These are phyloP conservation scores for Boletus semigastroideus DNA, from an alignment of 1,284 basidiomycete genomes.

Conservation along the genomic window DNA sequence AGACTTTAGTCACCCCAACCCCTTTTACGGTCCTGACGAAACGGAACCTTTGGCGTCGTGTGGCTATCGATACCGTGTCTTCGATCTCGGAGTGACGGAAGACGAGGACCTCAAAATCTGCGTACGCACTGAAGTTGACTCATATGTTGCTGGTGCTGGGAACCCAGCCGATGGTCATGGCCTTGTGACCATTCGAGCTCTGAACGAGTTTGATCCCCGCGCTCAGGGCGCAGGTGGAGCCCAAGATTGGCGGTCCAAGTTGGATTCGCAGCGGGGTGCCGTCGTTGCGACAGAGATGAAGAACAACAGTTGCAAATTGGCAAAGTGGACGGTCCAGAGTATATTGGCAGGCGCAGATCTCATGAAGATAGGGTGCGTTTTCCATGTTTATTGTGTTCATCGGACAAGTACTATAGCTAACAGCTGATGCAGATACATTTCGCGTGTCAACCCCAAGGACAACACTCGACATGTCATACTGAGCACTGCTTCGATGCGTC, in stretches of 20 bases:
- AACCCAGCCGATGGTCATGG: slow-evolving; percentile 74
- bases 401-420: slow-evolving; percentile 11
- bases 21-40: slow-evolving; percentile 94
- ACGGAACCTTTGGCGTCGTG: slow-evolving; percentile 94
- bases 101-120: slow-evolving; percentile 92
- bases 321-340: slow-evolving; percentile 96
- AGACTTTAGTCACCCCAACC: slow-evolving; percentile 85
- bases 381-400: not conserved
- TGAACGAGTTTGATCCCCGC: slow-evolving; percentile 97
- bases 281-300: slow-evolving; percentile 99
- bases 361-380: slow-evolving; percentile 93
- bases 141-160: slow-evolving; percentile 70
- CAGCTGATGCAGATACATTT: slow-evolving; percentile 69
- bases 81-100: slow-evolving; percentile 88
- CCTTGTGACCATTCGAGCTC: slow-evolving; percentile 88
- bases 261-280: slow-evolving; percentile 96
- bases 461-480: slow-evolving; percentile 95
- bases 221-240: slow-evolving; percentile 90
- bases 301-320: slow-evolving; percentile 98
- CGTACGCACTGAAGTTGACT: slow-evolving; percentile 96
- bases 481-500: slow-evolving; percentile 93
- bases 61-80: slow-evolving; percentile 95
- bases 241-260: slow-evolving; percentile 94
- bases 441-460: slow-evolving; percentile 91
- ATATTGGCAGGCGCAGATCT: slow-evolving; percentile 94